Base-by-base conservation (phyloP, 805 yeast genomes). In the Starmerella geochares region DNA sequence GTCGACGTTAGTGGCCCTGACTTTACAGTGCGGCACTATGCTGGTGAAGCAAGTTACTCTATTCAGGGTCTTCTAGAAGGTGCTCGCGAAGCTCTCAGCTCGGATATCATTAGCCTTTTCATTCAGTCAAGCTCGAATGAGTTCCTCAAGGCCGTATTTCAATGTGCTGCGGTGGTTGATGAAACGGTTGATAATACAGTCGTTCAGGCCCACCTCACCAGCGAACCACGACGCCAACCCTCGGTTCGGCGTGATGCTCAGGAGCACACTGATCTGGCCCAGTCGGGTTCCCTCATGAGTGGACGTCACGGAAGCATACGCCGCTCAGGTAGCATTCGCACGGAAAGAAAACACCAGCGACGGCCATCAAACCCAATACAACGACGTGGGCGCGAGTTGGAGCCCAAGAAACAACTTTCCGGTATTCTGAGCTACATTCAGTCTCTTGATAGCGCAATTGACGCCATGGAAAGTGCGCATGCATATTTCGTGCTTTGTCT, bases 41-140 rank as follows among this genome's bases (percentile, higher is more conserved):
- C 80, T 38, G 82, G 81, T 10, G 71, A 70, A 53, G 80, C 78
- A 21, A 79, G 74, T 54, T 78, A 78, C 57, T 65, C 72, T 32
- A 73, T 74, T 21, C 75, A 72, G 29, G 68, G 69, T 49, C 67
- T 80, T 69, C 62, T 78, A 20, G 73, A 72, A 38, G 75, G 76
- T 52, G 75, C 76, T 54, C 69, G 71, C 21, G 81, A 78, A 55
- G 74, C 77, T 23, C 64, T 70, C 16, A 65, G 71, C 14, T 65
- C 70, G n/a, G 73, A 70, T 46, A 61, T 69, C 31, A 66, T 69
- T 49, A 58, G 61, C 14, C 58, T 69, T 13, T 68, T 69, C 58
- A 66, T 68, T 16, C 61, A 66, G 11, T 60, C 69, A 10, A 62
- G 68, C 25, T 60, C 69, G 3, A 67, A 71, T 7, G 64, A 61